Conservation (phyloP, 2,329 filamentous ascomycete species). For the Ophiocordyceps unilateralis region DNA sequence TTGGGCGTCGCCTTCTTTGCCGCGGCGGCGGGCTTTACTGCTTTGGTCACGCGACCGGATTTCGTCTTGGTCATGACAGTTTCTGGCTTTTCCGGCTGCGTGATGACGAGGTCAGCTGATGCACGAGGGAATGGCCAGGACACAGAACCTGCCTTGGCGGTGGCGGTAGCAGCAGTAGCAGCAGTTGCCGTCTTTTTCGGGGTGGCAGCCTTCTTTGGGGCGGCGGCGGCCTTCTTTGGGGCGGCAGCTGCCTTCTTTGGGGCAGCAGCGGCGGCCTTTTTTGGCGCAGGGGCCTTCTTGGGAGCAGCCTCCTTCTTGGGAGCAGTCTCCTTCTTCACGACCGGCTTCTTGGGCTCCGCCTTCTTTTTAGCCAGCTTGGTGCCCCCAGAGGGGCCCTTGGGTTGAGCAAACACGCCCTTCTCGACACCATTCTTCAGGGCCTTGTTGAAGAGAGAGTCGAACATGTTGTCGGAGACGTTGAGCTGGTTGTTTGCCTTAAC, state of each 20-base stretch:
- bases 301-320: slow-evolving; percentile 15
- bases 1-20: slow-evolving; percentile 29
- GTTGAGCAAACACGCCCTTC: slow-evolving; percentile 72
- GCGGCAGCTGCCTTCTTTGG: slow-evolving; percentile 24
- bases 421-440: slow-evolving; percentile 69
- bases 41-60: slow-evolving; percentile 70
- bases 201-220: slow-evolving; percentile 29
- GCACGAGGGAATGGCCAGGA: background rate
- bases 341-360: slow-evolving; percentile 21
- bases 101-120: slow-evolving; percentile 4
- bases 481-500: slow-evolving; percentile 37
- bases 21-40: slow-evolving; percentile 23
- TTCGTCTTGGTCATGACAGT: slow-evolving; percentile 67
- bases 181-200: slow-evolving; percentile 18
- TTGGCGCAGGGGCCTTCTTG: slow-evolving; percentile 8
- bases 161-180: slow-evolving; percentile 12
- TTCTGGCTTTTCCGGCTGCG: slow-evolving; percentile 40
- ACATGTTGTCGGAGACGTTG: slow-evolving; percentile 34
- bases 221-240: slow-evolving; percentile 14
- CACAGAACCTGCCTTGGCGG: slow-evolving; percentile 8
- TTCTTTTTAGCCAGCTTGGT: slow-evolving; percentile 84
- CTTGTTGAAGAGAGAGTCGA: slow-evolving; percentile 67
- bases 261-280: slow-evolving; percentile 8
- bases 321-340: slow-evolving; percentile 13
- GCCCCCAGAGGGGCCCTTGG: slow-evolving; percentile 79